Base-by-base conservation (phyloP, 352 stramenopile genomes). In the Globisporangium nagaii region DNA sequence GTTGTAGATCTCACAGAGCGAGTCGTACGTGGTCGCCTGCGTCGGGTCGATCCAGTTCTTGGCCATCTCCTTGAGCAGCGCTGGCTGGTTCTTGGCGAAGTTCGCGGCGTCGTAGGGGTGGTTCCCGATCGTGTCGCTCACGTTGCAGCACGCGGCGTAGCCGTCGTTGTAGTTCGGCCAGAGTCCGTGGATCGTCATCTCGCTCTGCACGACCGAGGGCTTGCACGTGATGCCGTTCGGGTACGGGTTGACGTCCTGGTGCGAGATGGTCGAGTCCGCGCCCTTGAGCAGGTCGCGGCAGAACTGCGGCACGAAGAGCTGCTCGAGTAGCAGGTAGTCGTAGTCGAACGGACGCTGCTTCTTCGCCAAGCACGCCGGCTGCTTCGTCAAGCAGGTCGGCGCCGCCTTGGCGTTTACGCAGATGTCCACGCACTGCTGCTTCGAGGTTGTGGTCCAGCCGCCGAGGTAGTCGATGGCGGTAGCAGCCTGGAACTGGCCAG, bases 1-100 rank as follows among this genome's bases (percentile, higher is more conserved):
- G 68, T 90, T 86, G 75, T 90, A 93, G 32, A 88, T 70, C 49
- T 90, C 78, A 31, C 82, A 93, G 37, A 87, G 58, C 43, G 73
- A 60, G 27, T 71, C 70, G 44, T 51, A 56, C 30, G 51, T 28
- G 46, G 19, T 51, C 7, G 28, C 4, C 30, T 62, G 55, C 17
- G 55, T 62, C 1, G 55, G 20, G 40, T 62, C 81, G 22, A 88
- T 50, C 81, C 81, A 89, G 59, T 84, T 77, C 17, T 59, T 37
- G 7, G 54, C 57, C 70, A 91, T 81, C 42, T 73, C 53, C 10
- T 67, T 59, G 17, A 89, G 70, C 44, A 89, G 57, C 19, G 53
- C 45, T 9, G 66, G 45, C 49, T 89, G 76, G 56, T 78, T 73
- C 50, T 65, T 62, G 0, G 68, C 62, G 36, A 89, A 86, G 17